These are phyloP conservation scores for Elsinoe ampelina DNA, from an alignment of 2,329 filamentous ascomycete genomes.

Conservation along the genomic window DNA sequence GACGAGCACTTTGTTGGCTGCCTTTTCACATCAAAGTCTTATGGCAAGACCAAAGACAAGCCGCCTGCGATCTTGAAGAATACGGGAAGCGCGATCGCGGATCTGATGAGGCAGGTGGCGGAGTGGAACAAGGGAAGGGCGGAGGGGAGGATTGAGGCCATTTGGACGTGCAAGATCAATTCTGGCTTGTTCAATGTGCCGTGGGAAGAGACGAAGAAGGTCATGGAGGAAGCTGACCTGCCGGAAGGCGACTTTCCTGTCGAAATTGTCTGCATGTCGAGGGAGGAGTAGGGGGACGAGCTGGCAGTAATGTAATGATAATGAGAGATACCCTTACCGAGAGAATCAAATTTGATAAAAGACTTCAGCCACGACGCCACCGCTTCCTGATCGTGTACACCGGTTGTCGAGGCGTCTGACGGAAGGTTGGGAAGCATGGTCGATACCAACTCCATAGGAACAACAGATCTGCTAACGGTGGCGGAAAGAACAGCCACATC, in stretches of 20 bases:
- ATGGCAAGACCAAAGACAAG: conserved; percentile 37
- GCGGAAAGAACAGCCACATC: no score
- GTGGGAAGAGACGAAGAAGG: conserved; percentile 41
- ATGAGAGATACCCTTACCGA: not conserved
- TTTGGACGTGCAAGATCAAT: conserved; percentile 49
- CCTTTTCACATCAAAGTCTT: conserved; percentile 46
- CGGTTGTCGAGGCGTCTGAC: no score
- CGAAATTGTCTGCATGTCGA: not conserved
- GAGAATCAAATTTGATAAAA: no score
- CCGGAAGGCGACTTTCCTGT: conserved; percentile 14
- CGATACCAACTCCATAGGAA: no score
- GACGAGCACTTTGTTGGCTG: conserved; percentile 47
- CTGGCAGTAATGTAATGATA: not conserved
- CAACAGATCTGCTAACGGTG: no score
- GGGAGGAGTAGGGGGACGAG: not conserved
- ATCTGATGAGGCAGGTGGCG: conserved; percentile 38
- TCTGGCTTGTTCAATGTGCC: conserved; percentile 47
- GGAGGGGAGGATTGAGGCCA: conserved; percentile 22
- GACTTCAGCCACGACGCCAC: no score
- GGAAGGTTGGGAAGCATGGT: no score
- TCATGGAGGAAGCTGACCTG: conserved; percentile 34
- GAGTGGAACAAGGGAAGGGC: conserved; percentile 21
- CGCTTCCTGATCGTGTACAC: no score
- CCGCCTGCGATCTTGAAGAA: conserved; percentile 39
- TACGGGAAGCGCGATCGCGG: conserved; percentile 40